Evolutionary conservation across 1,139 yeast species (phyloP).

Genomic region (Pneumocystis oryctolagi): DNA sequence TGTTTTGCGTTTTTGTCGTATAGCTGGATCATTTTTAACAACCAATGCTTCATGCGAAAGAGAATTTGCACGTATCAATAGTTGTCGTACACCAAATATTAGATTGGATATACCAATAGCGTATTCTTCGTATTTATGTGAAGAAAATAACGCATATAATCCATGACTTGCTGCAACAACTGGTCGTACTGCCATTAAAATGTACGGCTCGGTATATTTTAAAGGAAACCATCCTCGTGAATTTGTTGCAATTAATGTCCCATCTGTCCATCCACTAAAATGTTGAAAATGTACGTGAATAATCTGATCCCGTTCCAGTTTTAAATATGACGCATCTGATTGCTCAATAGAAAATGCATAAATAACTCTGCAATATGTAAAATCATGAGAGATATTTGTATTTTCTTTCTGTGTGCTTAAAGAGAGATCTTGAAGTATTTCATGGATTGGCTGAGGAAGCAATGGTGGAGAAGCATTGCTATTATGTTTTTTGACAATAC

Average conservation of each 20-base stretch:
- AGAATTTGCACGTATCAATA: constrained; percentile 42
- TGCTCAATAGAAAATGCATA: background rate
- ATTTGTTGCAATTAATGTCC: constrained; percentile 54
- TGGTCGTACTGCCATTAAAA: constrained; percentile 45
- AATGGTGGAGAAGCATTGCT: background rate
- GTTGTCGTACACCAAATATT: constrained; percentile 66
- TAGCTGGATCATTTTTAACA: constrained; percentile 53
- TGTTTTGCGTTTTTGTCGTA: constrained; percentile 61
- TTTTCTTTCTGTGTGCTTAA: background rate
- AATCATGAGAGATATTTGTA: background rate
- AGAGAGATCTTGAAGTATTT: background rate
- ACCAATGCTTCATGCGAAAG: constrained; percentile 69
- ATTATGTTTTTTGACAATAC: background rate
- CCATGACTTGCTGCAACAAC: constrained; percentile 30
- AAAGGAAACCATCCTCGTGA: constrained; percentile 94
- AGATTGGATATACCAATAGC: constrained; percentile 39
- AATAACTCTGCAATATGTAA: background rate
- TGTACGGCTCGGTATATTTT: constrained; percentile 52
- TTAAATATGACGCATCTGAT: constrained; percentile 36
- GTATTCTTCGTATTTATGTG: constrained; percentile 12
- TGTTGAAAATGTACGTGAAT: constrained; percentile 83
- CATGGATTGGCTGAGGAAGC: background rate
- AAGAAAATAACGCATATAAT: constrained; percentile 1
- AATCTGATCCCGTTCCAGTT: constrained; percentile 64
- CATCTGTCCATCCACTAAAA: constrained; percentile 97